These are phyloP conservation scores for Lactarius psammicola DNA, from an alignment of 768 basidiomycete genomes.

Conservation along the genomic window DNA sequence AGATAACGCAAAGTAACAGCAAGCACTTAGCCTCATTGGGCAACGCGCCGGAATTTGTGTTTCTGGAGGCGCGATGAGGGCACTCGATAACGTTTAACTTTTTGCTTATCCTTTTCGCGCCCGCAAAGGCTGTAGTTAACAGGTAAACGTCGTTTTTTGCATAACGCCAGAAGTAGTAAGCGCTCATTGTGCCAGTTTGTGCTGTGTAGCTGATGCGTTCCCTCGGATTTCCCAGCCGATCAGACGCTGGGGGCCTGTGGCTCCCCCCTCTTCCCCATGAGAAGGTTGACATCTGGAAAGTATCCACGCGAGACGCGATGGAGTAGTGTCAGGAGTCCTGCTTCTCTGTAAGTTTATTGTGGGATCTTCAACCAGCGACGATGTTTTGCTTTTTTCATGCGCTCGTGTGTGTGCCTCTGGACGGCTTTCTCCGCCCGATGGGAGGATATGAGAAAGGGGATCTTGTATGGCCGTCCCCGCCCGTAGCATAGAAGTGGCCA, in stretches of 20 bases:
- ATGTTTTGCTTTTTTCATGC: not conserved
- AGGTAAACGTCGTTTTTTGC: not conserved
- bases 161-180: not conserved
- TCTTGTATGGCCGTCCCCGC: not conserved
- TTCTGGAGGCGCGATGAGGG: not conserved
- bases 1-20: not conserved
- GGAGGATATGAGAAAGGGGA: not conserved
- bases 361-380: not conserved
- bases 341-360: not conserved
- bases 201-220: not conserved
- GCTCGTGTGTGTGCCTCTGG: not conserved
- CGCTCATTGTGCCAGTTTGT: not conserved
- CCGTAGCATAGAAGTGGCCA: not conserved
- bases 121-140: not conserved
- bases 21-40: not conserved
- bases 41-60: not conserved
- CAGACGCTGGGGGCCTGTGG: constrained; percentile 1
- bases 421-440: not conserved
- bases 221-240: not conserved
- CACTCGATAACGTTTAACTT: not conserved
- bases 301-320: not conserved
- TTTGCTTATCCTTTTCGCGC: not conserved
- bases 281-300: not conserved
- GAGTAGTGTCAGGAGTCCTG: not conserved
- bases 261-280: not conserved